Evolutionary conservation across 495 filamentous ascomycete genomes (phyloP), one percentile per base, ranked within the genome.

Genomic region (Hypoxylon trugodes): DNA sequence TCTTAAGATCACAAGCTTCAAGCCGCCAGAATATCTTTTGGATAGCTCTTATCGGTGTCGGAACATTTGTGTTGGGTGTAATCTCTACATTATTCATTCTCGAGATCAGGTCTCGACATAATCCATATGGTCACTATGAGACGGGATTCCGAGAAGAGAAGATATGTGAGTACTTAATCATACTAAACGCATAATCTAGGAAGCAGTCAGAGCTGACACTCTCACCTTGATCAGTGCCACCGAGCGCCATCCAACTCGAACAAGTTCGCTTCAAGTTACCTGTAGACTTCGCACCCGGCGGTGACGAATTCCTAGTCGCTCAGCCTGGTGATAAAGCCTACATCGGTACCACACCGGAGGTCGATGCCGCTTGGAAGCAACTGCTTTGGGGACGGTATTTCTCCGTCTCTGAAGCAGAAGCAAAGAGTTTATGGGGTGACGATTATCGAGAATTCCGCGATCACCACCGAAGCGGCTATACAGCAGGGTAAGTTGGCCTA

Each of bases 401-500:
- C 40, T 43, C 40, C 3, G 18, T 43, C 13, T 43, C 40, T 24
- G 40, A 43, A 21, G 4, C 40, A 10, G 40, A 43, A n/a, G 40
- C 40, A 2, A 43, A 43, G 40, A 22, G 25, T n/a, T 43, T 43
- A 43, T 43, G 40, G 40, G 40, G 40, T 22, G 40, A 43, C 13
- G 40, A 43, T n/a, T 43, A 43, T 22, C n/a, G 19, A 10, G 19
- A 43, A 22, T 43, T 22, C 25, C 25, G 40, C 19, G 40, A 43
- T 22, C 40, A 43, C 16, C 19, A 43, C 16, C 22, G 40, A 21
- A 43, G 40, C 40, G 40, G 40, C 21, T 43, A 43, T 22, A 43
- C 40, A n/a, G 40, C 40, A 43, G 40, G 40, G 40, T 43, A 22
- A 43, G 40, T 25, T 43, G 40, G 22, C 18, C n/a, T n/a, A n/a